Conservation (phyloP, 768 basidiomycete species). For the Naganishia vaughanmartiniae region DNA sequence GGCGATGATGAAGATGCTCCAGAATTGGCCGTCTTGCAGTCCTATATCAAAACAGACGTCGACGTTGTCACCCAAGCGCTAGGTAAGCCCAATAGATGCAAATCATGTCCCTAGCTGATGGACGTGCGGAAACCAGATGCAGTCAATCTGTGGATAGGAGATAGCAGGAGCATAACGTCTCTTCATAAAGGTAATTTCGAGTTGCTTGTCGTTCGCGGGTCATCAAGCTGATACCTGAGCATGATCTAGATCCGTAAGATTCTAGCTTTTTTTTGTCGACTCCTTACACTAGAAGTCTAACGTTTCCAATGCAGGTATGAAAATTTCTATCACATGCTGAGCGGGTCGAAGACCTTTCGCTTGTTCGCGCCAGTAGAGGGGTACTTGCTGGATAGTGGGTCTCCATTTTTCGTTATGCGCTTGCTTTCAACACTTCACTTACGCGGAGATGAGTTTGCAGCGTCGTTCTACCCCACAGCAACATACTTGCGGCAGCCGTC, state of each 20-base stretch:
- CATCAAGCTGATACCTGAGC: background rate
- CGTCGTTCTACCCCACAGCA: constrained; percentile 66
- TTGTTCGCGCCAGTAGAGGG: constrained; percentile 86
- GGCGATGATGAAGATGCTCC: constrained; percentile 26
- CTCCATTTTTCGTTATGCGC: background rate
- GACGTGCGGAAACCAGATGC: constrained; percentile 62
- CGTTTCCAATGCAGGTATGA: constrained; percentile 65
- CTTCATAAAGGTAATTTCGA: constrained; percentile 71
- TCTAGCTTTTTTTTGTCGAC: background rate
- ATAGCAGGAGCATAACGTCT: constrained; percentile 71
- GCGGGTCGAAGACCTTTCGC: constrained; percentile 80
- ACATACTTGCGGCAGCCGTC: constrained; percentile 57
- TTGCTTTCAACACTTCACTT: background rate
- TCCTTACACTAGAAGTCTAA: too few species aligned
- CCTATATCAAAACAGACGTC: constrained; percentile 68
- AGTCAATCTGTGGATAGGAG: constrained; percentile 90
- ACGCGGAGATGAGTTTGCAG: constrained; percentile 50
- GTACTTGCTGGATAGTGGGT: constrained; percentile 71
- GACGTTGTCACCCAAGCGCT: constrained; percentile 74
- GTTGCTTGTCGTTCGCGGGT: background rate
- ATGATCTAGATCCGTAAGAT: background rate
- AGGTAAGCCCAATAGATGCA: constrained; percentile 56
- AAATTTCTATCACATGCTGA: constrained; percentile 84
- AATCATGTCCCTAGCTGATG: background rate
- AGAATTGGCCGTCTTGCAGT: constrained; percentile 64